Conservation (phyloP, 116 monocot genomes). For the Cymodocea nodosa region DNA sequence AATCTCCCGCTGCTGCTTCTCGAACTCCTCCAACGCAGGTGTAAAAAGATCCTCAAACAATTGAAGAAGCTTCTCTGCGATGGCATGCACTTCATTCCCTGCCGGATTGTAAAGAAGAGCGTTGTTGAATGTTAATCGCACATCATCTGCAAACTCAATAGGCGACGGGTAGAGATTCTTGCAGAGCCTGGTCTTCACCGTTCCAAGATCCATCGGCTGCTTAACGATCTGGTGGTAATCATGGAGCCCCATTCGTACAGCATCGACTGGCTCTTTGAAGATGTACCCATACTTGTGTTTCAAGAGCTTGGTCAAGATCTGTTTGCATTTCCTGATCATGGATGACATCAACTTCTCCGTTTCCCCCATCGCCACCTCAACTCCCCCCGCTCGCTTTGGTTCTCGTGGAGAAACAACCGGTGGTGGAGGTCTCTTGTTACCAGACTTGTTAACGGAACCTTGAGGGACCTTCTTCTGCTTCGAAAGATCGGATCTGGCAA, state of each 20-base stretch:
- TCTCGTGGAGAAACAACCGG: not conserved
- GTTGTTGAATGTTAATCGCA: slow-evolving; percentile 77
- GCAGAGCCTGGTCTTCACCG: slow-evolving; percentile 43
- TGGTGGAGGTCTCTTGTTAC: slow-evolving; percentile 1
- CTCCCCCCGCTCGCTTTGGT: not conserved
- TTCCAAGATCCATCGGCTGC: slow-evolving; percentile 87
- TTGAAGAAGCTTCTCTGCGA: slow-evolving; percentile 39
- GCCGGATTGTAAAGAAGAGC: slow-evolving; percentile 74
- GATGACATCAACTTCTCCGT: slow-evolving; percentile 9
- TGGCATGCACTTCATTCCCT: slow-evolving; percentile 52
- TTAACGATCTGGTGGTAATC: slow-evolving; percentile 75
- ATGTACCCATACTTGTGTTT: slow-evolving; percentile 52
- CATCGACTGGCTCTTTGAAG: slow-evolving; percentile 85
- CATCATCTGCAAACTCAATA: slow-evolving; percentile 46
- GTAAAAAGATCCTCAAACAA: slow-evolving; percentile 47
- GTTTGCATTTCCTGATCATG: slow-evolving; percentile 65
- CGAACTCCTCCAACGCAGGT: slow-evolving; percentile 27
- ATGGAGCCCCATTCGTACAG: slow-evolving; percentile 41
- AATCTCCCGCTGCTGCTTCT: slow-evolving; percentile 31
- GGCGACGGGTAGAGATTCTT: slow-evolving; percentile 33
- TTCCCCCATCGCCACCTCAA: not conserved
- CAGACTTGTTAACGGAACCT: not conserved
- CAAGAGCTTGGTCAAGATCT: slow-evolving; percentile 66
- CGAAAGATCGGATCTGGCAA: slow-evolving; percentile 1
- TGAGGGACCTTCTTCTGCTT: slow-evolving; percentile 1